A percentile compares a stretch with the other conserved stretches of the same genome.
Evolutionary conservation across 257 asterid species (phyloP).

Genomic region (Hygrophila difformis): DNA sequence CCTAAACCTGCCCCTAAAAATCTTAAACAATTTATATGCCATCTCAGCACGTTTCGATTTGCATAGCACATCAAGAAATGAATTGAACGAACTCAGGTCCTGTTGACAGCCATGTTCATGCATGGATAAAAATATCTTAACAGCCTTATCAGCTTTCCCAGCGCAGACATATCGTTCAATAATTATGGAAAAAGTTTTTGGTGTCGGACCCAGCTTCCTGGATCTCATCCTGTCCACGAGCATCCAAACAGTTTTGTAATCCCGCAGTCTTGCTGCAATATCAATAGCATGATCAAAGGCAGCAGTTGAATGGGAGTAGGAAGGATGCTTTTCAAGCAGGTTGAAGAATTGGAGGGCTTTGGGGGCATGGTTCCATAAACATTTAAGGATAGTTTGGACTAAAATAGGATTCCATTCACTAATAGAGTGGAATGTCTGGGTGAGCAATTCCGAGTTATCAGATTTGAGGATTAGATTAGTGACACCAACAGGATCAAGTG

Average conservation of each 20-base stretch:
- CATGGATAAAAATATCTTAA: slow-evolving; percentile 70
- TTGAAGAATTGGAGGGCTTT: slow-evolving; percentile 84
- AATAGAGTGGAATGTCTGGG: slow-evolving; percentile 28
- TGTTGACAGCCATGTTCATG: slow-evolving; percentile 87
- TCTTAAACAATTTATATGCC: slow-evolving; percentile 55
- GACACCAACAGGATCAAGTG: slow-evolving; percentile 33
- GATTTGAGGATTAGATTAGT: slow-evolving; percentile 42
- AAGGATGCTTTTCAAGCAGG: slow-evolving; percentile 50
- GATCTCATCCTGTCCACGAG: slow-evolving; percentile 56
- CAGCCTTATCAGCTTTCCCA: slow-evolving; percentile 88
- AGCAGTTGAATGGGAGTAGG: slow-evolving; percentile 51
- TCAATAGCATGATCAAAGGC: slow-evolving; percentile 72
- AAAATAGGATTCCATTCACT: slow-evolving; percentile 51
- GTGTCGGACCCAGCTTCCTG: slow-evolving; percentile 59
- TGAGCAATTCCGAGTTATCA: slow-evolving; percentile 26
- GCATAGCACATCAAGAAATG: slow-evolving; percentile 74
- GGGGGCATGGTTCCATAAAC: slow-evolving; percentile 95
- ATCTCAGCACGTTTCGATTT: slow-evolving; percentile 67
- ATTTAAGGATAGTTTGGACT: slow-evolving; percentile 64
- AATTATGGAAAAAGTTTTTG: slow-evolving; percentile 73
- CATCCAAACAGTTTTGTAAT: slow-evolving; percentile 59
- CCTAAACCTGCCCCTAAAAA: slow-evolving; percentile 52
- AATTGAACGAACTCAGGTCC: slow-evolving; percentile 63
- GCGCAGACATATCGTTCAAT: slow-evolving; percentile 67
- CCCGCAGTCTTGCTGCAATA: slow-evolving; percentile 68